These are phyloP conservation scores for Chenopodium formosanum DNA, from an alignment of 148 eudicot genomes.

Conservation along the genomic window DNA sequence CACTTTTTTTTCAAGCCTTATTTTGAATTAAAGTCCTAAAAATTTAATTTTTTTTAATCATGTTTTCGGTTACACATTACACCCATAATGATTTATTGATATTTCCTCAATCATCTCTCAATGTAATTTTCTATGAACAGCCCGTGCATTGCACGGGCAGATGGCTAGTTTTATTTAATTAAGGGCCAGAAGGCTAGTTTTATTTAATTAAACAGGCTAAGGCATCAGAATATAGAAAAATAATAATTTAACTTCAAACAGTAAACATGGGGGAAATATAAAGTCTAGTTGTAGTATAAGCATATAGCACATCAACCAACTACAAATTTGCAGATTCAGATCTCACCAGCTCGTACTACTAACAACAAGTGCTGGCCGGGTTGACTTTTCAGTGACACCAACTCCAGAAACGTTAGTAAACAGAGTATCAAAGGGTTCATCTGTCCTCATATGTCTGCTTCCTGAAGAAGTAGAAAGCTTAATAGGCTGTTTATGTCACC, in stretches of 20 bases:
- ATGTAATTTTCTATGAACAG: too few relatives aligned
- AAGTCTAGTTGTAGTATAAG: background rate
- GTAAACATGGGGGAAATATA: background rate
- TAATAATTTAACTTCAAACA: background rate
- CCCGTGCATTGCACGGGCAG: too few relatives aligned
- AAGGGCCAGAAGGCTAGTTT: background rate
- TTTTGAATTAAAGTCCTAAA: too few relatives aligned
- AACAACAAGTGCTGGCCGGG: conserved; percentile 85
- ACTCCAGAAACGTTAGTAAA: conserved; percentile 47
- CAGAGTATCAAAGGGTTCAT: conserved; percentile 45
- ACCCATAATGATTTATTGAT: too few relatives aligned
- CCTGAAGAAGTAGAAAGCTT: conserved; percentile 31
- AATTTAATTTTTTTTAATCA: too few relatives aligned
- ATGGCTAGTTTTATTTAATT: background rate
- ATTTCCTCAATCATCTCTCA: too few relatives aligned
- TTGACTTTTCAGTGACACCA: conserved; percentile 51
- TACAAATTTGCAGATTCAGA: background rate
- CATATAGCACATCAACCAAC: background rate
- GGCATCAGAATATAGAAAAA: background rate
- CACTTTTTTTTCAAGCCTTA: too few relatives aligned
- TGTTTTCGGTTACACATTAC: too few relatives aligned
- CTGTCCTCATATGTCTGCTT: conserved; percentile 22
- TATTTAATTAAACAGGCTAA: background rate
- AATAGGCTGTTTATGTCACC: conserved; percentile 4
- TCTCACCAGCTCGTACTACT: conserved; percentile 98